Percentiles rank a stretch among this genome's conserved stretches.
phyloP scores from a whole-genome alignment of 768 basidiomycete genomes.

The Tylopilus cervinicoccineus region DNA sequence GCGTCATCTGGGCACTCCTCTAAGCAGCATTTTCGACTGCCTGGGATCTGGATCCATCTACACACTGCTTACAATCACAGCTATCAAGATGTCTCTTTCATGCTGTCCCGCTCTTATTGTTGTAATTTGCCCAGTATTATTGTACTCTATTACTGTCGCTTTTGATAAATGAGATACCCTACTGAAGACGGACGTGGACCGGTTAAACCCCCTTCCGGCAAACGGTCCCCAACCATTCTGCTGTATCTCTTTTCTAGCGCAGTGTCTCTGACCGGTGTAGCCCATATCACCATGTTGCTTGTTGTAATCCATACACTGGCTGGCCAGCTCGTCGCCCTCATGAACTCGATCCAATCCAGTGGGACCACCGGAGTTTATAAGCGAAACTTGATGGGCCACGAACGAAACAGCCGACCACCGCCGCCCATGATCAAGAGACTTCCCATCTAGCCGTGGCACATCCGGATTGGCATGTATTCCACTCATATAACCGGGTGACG shows the following conservation, averaged over 20 bases:
- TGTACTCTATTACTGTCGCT: constrained; percentile 1
- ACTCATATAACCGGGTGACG: not conserved
- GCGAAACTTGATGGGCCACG: not conserved
- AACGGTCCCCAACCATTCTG: not conserved
- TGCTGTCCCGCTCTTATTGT: not conserved
- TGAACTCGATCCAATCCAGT: not conserved
- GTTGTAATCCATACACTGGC: not conserved
- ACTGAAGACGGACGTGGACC: not conserved
- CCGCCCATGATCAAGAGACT: not conserved
- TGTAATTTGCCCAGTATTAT: constrained; percentile 4
- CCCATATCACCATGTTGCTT: not conserved
- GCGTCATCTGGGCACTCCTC: constrained; percentile 9
- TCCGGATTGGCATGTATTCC: not conserved
- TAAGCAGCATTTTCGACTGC: constrained; percentile 3
- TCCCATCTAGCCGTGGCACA: not conserved
- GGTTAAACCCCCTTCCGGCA: not conserved
- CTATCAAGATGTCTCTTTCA: not conserved
- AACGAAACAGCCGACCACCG: not conserved
- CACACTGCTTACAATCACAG: not conserved
- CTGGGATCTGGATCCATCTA: constrained; percentile 1
- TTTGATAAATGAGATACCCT: no score
- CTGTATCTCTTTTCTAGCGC: not conserved
- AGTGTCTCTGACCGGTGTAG: no score
- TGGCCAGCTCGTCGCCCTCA: not conserved
- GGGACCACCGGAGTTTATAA: not conserved